Evolutionary conservation across 805 yeast genomes (phyloP).

Genomic region (Candida adriatica): DNA sequence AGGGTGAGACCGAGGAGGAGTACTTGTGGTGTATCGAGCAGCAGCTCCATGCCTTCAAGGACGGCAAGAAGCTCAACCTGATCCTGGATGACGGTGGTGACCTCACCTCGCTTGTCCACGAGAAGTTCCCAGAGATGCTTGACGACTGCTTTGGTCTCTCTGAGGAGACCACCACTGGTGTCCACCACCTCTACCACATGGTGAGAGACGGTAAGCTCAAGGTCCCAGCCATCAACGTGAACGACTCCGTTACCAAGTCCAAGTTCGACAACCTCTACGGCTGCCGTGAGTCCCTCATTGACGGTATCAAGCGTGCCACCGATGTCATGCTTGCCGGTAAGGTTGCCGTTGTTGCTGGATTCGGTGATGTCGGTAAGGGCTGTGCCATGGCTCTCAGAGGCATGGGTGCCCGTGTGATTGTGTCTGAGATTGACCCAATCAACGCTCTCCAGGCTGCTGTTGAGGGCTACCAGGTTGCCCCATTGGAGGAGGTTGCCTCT

Average conservation of each 20-base stretch:
- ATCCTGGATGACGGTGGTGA: slow-evolving; percentile 99
- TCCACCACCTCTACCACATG: slow-evolving; percentile 97
- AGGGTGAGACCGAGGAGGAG: slow-evolving; percentile 99
- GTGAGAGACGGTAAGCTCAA: slow-evolving; percentile 79
- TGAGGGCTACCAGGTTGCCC: slow-evolving; percentile 94
- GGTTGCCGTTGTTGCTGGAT: slow-evolving; percentile 98
- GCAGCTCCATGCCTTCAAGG: slow-evolving; percentile 97
- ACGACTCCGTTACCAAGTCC: slow-evolving; percentile 98
- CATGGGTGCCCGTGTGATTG: slow-evolving; percentile 98
- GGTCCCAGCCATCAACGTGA: slow-evolving; percentile 99
- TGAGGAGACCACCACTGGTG: slow-evolving; percentile 99
- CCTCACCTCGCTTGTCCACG: slow-evolving; percentile 92
- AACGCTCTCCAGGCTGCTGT: slow-evolving; percentile 99
- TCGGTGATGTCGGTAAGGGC: slow-evolving; percentile 99
- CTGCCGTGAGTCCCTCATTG: slow-evolving; percentile 97
- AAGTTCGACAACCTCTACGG: slow-evolving; percentile 99
- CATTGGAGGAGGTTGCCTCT: slow-evolving; percentile 90
- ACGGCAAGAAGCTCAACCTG: slow-evolving; percentile 88
- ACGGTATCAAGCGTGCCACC: slow-evolving; percentile 99
- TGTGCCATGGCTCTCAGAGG: slow-evolving; percentile 98
- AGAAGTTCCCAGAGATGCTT: slow-evolving; percentile 96
- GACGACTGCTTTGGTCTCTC: slow-evolving; percentile 91
- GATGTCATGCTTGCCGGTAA: slow-evolving; percentile 99
- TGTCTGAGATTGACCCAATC: slow-evolving; percentile 97
- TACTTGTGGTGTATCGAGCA: slow-evolving; percentile 99